Evolutionary conservation across 768 basidiomycete species (phyloP).

Genomic region (Pleurotus eryngii): DNA sequence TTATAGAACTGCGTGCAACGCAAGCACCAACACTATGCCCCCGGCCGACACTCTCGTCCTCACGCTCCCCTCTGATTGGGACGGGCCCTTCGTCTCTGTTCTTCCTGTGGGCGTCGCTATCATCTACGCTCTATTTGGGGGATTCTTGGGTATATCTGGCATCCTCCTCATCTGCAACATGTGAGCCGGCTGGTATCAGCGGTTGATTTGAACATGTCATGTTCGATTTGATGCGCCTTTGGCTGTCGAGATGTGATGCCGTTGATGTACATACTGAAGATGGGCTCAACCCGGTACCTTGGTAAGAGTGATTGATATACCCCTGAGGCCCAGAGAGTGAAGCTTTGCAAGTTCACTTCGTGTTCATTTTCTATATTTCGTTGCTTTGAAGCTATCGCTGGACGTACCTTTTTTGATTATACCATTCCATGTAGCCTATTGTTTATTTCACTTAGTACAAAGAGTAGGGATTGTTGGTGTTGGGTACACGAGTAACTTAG

Average conservation of each 20-base stretch:
- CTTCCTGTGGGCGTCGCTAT: constrained; percentile 42
- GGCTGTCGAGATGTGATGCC: background rate
- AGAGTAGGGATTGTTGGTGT: no score
- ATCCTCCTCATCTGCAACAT: constrained; percentile 55
- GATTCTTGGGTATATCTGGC: constrained; percentile 44
- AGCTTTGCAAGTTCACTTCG: no score
- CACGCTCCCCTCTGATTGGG: constrained; percentile 48
- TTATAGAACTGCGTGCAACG: constrained; percentile 49
- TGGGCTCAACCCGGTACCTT: background rate
- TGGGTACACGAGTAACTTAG: no score
- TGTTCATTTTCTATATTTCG: background rate
- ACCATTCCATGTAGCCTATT: background rate
- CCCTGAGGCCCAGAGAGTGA: background rate
- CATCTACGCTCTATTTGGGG: constrained; percentile 40
- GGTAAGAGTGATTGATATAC: background rate
- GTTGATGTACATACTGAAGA: background rate
- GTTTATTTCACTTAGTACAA: background rate
- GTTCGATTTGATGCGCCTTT: background rate
- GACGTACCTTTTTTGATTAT: background rate
- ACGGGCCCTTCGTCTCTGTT: constrained; percentile 47
- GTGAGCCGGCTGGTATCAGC: constrained; percentile 20
- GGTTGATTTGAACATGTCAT: background rate
- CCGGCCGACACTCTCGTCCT: constrained; percentile 38
- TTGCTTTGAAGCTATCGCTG: background rate
- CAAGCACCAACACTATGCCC: constrained; percentile 33